Percentiles rank a stretch among this genome's conserved stretches.
Evolutionary conservation across 495 filamentous ascomycete genomes (phyloP).

Genomic region (Coniosporium apollinis): DNA sequence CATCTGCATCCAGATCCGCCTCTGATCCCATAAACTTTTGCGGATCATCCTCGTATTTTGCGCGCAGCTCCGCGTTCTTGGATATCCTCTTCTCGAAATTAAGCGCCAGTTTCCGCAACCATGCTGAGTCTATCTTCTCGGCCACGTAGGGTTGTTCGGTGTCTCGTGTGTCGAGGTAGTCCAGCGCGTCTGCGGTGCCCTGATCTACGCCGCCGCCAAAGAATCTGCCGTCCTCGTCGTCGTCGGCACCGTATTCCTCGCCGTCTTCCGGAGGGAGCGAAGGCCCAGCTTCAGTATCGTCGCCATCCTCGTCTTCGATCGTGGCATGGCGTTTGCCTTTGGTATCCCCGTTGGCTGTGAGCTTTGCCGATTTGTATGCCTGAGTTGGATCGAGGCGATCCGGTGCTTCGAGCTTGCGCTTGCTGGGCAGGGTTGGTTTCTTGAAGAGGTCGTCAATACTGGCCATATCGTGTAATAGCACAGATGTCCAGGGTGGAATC

Average conservation of each 20-base stretch:
- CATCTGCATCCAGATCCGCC: constrained; percentile 78
- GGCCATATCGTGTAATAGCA: too few species aligned
- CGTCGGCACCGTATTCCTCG: constrained; percentile 35
- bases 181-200: constrained; percentile 68
- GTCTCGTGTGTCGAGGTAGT: constrained; percentile 66
- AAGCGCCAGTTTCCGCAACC: constrained; percentile 67
- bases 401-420: constrained; percentile 25
- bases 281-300: constrained; percentile 48
- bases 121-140: constrained; percentile 68
- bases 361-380: constrained; percentile 77
- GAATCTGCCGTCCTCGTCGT: constrained; percentile 88
- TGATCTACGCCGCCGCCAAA: constrained; percentile 81
- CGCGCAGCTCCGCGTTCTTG: constrained; percentile 83
- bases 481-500: too few species aligned
- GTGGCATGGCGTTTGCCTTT: constrained; percentile 45
- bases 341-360: constrained; percentile 40
- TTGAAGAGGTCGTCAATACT: constrained; percentile 29
- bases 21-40: constrained; percentile 75
- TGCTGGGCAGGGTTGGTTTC: constrained; percentile 15
- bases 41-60: constrained; percentile 72
- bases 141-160: constrained; percentile 34
- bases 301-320: constrained; percentile 44
- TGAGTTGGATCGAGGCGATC: constrained; percentile 21
- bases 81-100: constrained; percentile 83
- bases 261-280: constrained; percentile 48